These are phyloP conservation scores for Xylariaceae sp. DNA, from an alignment of 2,329 filamentous ascomycete genomes.

Conservation along the genomic window DNA sequence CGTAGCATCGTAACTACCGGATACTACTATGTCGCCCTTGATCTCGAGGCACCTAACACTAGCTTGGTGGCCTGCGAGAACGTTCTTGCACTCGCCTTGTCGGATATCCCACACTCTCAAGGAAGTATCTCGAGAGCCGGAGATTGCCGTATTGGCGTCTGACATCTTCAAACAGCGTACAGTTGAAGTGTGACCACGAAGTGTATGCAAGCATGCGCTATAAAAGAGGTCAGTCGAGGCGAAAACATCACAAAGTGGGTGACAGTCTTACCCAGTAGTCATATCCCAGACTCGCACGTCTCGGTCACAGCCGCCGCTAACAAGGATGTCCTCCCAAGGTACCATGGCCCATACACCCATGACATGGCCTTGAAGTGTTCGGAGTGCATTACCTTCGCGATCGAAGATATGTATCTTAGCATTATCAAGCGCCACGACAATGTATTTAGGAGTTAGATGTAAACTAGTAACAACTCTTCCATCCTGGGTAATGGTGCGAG, in stretches of 20 bases:
- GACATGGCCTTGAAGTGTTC: conserved; percentile 87
- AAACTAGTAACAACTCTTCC: conserved; percentile 95
- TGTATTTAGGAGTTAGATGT: conserved; percentile 91
- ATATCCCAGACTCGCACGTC: conserved; percentile 98
- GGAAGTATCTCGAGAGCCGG: conserved; percentile 90
- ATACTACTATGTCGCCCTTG: conserved; percentile 94
- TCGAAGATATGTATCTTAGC: conserved; percentile 98
- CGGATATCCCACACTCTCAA: conserved; percentile 91
- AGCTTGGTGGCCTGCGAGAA: conserved; percentile 89
- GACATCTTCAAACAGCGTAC: conserved; percentile 98
- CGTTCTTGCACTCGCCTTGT: conserved; percentile 81
- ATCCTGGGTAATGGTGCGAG: conserved; percentile 88
- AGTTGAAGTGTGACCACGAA: conserved; percentile 93
- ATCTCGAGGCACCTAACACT: conserved; percentile 94
- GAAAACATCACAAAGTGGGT: not conserved
- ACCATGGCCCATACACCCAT: conserved; percentile 99
- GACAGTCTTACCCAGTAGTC: conserved; percentile 71
- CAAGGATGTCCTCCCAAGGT: conserved; percentile 89
- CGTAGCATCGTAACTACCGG: conserved; percentile 94
- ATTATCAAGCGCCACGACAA: conserved; percentile 95
- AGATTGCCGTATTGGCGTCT: conserved; percentile 88
- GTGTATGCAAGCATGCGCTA: conserved; percentile 70
- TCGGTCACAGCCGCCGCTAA: conserved; percentile 92
- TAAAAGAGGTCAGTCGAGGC: conserved; percentile 27
- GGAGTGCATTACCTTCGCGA: conserved; percentile 79